Percentiles rank a stretch among this genome's conserved stretches.
Conservation (phyloP, 352 stramenopile species). For the Phytophthora uliginosa region DNA sequence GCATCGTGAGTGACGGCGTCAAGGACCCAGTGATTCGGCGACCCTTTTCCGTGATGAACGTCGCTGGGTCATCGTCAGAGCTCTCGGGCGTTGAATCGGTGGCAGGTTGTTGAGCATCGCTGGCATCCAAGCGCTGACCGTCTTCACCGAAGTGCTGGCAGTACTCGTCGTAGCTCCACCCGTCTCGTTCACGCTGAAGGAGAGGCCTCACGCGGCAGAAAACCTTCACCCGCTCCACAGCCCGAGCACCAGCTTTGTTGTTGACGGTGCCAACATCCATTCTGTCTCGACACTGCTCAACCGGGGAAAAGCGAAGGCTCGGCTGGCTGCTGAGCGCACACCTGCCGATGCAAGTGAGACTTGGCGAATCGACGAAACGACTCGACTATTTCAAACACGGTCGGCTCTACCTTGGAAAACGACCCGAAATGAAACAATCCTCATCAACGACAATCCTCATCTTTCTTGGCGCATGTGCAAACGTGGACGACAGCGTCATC, state of each 20-base stretch:
- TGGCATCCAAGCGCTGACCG: constrained; percentile 24
- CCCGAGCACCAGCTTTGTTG: constrained; percentile 22
- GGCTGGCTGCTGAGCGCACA: neutral
- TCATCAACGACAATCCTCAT: too few species aligned
- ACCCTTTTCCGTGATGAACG: constrained; percentile 79
- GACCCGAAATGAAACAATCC: neutral
- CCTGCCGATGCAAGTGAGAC: neutral
- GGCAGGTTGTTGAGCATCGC: constrained; percentile 21
- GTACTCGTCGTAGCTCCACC: constrained; percentile 74
- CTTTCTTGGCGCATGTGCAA: too few species aligned
- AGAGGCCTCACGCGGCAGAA: constrained; percentile 75
- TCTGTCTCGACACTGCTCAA: constrained; percentile 1
- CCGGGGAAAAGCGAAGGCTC: neutral
- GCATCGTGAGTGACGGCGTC: constrained; percentile 37
- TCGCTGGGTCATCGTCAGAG: constrained; percentile 41
- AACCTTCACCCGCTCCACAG: constrained; percentile 71
- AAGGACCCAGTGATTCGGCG: constrained; percentile 25
- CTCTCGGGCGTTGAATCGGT: constrained; percentile 29
- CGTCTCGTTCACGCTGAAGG: constrained; percentile 66
- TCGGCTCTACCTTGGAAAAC: constrained; percentile 3
- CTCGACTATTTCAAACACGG: constrained; percentile 29
- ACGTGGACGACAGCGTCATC: too few species aligned
- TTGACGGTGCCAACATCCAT: constrained; percentile 25
- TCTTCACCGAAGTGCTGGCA: constrained; percentile 43
- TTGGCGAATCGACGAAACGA: constrained; percentile 21